These are phyloP conservation scores for Umbelopsis vinacea DNA, from an alignment of 192 early-diverging fungal species.

Conservation along the genomic window DNA sequence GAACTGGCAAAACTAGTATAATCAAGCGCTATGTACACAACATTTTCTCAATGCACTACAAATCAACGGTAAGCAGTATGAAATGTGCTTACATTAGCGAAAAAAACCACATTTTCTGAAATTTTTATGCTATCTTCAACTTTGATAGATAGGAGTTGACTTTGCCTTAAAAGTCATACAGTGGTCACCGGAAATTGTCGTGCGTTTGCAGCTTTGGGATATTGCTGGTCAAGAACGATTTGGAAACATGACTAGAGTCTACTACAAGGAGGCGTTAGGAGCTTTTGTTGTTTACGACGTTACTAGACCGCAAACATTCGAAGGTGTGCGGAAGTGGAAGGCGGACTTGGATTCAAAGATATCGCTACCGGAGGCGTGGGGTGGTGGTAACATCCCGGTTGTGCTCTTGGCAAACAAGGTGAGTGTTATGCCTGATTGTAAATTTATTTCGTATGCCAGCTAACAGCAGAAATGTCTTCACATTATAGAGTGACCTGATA, in stretches of 20 bases:
- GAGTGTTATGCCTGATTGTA: constrained; percentile 2
- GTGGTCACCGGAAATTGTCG: constrained; percentile 56
- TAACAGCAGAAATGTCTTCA: too few relatives aligned
- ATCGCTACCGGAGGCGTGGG: constrained; percentile 50
- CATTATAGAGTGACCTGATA: constrained; percentile 48
- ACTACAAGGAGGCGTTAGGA: constrained; percentile 62
- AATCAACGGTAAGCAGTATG: constrained; percentile 54
- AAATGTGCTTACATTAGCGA: neutral
- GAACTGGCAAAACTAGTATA: constrained; percentile 64
- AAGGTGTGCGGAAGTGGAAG: constrained; percentile 60
- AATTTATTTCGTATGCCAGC: too few relatives aligned
- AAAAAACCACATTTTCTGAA: constrained; percentile 1
- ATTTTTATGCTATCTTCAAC: neutral
- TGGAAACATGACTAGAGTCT: constrained; percentile 61
- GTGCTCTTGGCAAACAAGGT: constrained; percentile 64
- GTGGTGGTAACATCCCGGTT: constrained; percentile 56
- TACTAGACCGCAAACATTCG: constrained; percentile 59
- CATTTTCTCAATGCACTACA: constrained; percentile 59
- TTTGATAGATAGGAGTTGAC: constrained; percentile 62
- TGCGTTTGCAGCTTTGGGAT: constrained; percentile 66
- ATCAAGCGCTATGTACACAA: constrained; percentile 66
- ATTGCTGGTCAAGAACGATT: constrained; percentile 69
- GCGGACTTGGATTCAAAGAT: constrained; percentile 63
- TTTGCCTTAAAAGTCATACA: constrained; percentile 64
- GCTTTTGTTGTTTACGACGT: constrained; percentile 65